These are phyloP conservation scores for Yamadazyma phyllophila DNA, from an alignment of 805 yeast species.

Conservation along the genomic window DNA sequence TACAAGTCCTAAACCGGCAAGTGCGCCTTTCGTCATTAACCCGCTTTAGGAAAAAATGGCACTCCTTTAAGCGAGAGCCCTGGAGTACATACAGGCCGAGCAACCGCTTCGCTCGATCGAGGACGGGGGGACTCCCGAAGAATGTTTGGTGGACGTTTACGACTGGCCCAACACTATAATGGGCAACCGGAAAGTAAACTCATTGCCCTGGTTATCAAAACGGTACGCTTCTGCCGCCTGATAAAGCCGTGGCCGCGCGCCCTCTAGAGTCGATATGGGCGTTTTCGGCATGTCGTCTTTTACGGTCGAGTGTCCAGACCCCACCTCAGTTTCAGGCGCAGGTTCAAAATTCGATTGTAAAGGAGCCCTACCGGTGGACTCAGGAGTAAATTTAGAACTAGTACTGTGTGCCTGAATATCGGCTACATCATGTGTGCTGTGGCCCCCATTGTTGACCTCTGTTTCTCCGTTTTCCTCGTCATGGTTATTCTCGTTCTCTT, in stretches of 20 bases:
- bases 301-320: not conserved
- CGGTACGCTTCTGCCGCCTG: conserved; percentile 12
- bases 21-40: not conserved
- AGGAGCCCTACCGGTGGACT: not conserved
- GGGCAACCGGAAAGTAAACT: conserved; percentile 30
- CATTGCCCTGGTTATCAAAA: conserved; percentile 25
- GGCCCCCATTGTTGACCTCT: not conserved
- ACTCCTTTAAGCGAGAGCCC: conserved; percentile 1
- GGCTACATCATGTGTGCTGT: too few relatives aligned
- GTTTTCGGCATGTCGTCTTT: too few relatives aligned
- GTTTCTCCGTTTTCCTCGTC: not conserved
- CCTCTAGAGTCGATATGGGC: not conserved
- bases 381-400: too few relatives aligned
- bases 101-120: not conserved
- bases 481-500: too few relatives aligned
- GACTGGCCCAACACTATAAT: conserved; percentile 17
- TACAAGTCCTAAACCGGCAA: not conserved
- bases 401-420: too few relatives aligned
- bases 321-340: not conserved
- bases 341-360: not conserved
- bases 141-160: too few relatives aligned
- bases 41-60: conserved; percentile 2
- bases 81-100: not conserved
- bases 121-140: too few relatives aligned
- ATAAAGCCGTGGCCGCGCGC: not conserved